Evolutionary conservation across 2,329 filamentous ascomycete genomes (phyloP), one percentile per base, ranked within the genome.

Genomic region (Sarocladiaceae sp.): DNA sequence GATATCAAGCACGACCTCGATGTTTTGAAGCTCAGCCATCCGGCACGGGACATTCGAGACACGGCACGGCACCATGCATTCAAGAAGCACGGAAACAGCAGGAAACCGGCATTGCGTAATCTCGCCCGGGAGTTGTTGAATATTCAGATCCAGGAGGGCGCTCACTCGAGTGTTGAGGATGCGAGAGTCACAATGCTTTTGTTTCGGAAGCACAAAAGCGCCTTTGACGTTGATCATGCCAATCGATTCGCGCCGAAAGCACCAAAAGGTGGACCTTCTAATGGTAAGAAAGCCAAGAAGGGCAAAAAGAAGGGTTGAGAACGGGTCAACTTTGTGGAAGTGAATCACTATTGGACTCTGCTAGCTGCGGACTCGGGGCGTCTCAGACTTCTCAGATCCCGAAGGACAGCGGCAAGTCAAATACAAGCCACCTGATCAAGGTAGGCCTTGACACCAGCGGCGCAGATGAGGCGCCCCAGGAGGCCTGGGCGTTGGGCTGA

Each of bases 131-230:
- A 80, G 56, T 57, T 83, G 6, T 58, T 85, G 2, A 71, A 72
- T 0, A 63, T 82, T 4, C 78, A 82, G 41, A 83, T 85, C 44
- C 82, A 85, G 52, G 66, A 62, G 16, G 80, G 79, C 1, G 67
- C 75, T 20, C 82, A 85, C 60, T 83, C 79, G 2, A 85, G 80
- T 60, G 67, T 84, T 50, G 71, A 84, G 67, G 93, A 98, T 69
- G 93, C 93, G 2, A 73, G 88, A 52, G 88, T 87, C 4, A 83
- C 89, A 1, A 97, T 98, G 89, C 68, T 91, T 45, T 67, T 98
- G 33, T 97, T 95, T 58, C 76, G 86, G 49, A 78, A 80, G 52
- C 80, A 89, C 60, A 97, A 96, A 67, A 73, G 82, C 15, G 85
- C 75, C 1, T 96, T 98, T 58, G 93, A 97, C 59, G 70, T 80